Percentiles rank a stretch among this genome's conserved stretches.
These are phyloP conservation scores for Amanita phalloides DNA, from an alignment of 768 basidiomycete genomes.

Conservation along the genomic window DNA sequence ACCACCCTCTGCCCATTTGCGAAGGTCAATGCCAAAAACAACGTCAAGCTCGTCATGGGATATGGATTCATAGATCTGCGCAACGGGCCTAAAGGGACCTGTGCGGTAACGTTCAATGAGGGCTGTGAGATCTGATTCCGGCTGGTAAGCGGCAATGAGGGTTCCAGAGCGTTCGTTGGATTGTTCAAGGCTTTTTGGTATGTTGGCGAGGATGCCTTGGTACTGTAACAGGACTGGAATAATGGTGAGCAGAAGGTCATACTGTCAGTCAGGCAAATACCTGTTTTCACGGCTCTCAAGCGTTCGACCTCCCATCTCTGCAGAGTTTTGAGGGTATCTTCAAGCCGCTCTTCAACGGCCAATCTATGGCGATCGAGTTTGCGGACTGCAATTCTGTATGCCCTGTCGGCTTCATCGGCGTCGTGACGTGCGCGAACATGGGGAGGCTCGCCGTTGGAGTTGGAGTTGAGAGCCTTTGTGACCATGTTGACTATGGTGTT, in stretches of 20 bases:
- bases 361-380: constrained; percentile 80
- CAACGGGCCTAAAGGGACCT: constrained; percentile 80
- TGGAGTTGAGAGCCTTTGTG: constrained; percentile 52
- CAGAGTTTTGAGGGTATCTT: constrained; percentile 68
- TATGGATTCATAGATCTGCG: constrained; percentile 82
- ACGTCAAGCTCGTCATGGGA: constrained; percentile 78
- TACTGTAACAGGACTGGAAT: constrained; percentile 70
- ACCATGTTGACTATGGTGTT: constrained; percentile 62
- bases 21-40: constrained; percentile 84
- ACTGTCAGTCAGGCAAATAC: constrained; percentile 20
- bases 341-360: constrained; percentile 75
- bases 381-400: constrained; percentile 73
- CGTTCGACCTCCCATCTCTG: constrained; percentile 85
- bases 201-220: constrained; percentile 65
- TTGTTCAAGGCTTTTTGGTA: constrained; percentile 57
- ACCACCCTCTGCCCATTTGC: constrained; percentile 83
- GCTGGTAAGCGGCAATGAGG: constrained; percentile 75
- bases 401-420: constrained; percentile 70
- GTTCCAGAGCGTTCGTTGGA: constrained; percentile 63
- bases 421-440: constrained; percentile 66
- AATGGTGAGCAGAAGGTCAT: neutral
- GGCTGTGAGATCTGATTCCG: constrained; percentile 77
- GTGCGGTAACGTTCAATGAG: constrained; percentile 91
- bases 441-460: constrained; percentile 45
- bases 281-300: constrained; percentile 75